Evolutionary conservation across 352 stramenopile genomes (phyloP), one percentile per base, ranked within the genome.

Genomic region (Paralagenidium karlingii): DNA sequence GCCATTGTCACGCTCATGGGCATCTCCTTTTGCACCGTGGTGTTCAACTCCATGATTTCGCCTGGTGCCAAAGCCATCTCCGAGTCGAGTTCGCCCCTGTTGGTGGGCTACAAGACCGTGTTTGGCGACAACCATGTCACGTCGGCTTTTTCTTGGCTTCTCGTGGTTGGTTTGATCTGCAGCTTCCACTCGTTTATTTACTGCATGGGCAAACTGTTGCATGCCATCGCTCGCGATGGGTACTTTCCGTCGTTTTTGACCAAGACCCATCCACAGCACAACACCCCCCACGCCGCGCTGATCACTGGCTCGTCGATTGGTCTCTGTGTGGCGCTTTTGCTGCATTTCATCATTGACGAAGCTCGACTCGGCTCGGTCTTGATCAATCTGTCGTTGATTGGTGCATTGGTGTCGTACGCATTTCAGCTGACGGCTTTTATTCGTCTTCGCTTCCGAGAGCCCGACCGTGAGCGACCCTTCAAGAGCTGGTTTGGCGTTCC

Each of bases 111-210:
- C 54, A 49, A 79, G 43, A 76, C 51, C 19, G 66, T 83, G 8
- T 83, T 83, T 38, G 69, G 63, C 13, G 66, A 81, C 43, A 83
- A 79, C 51, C 64, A 49, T 37, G 70, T 58, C 3, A 82, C 68
- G 9, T 70, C 66, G 18, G 69, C 51, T 8, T 83, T 83, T 32
- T 77, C 69, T 33, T 83, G 69, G 69, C 46, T 83, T 30, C 51
- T 83, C 16, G 63, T 81, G 25, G 38, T 83, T 2, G 69, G 69
- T 0, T 55, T 81, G 7, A 64, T 83, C 44, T 55, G 58, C 15
- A 77, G 61, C 46, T 83, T 83, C 45, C 66, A 81, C 57, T 83
- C 66, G 45, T 83, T 83, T 43, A 67, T 83, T n/a, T 83, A 73
- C 40, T 83, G 69, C 52, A 83, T 83, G 68, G 68, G 68, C 16